Percentiles rank a stretch among this genome's conserved stretches.
phyloP scores from a whole-genome alignment of 192 early-diverging fungal species.

The Backusella morwellensis region DNA sequence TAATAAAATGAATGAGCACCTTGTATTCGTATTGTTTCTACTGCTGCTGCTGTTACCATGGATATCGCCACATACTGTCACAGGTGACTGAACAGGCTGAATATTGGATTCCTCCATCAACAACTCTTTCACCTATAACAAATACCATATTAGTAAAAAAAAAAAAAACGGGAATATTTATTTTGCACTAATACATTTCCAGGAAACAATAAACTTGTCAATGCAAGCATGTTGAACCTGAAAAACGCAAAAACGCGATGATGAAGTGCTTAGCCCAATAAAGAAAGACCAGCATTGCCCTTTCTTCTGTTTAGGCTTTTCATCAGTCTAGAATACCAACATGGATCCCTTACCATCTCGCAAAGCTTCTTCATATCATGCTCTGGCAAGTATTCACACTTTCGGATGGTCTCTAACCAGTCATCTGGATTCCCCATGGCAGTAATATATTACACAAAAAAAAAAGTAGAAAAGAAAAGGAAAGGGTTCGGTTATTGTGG shows the following conservation, averaged over 20 bases:
- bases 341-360: constrained; percentile 73
- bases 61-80: constrained; percentile 98
- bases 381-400: constrained; percentile 94
- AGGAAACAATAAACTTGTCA: no score
- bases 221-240: neutral
- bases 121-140: constrained; percentile 84
- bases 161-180: no score
- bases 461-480: neutral
- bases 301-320: neutral
- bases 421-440: constrained; percentile 83
- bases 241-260: neutral
- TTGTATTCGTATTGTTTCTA: neutral
- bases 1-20: neutral
- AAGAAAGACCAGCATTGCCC: neutral
- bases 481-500: neutral
- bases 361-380: constrained; percentile 96
- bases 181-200: no score
- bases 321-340: neutral
- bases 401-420: constrained; percentile 90
- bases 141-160: neutral
- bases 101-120: constrained; percentile 99
- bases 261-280: neutral
- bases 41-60: constrained; percentile 52
- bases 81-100: constrained; percentile 92
- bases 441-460: neutral